Conservation (phyloP, 495 filamentous ascomycete genomes). For the Pseudomonodictys pantanalensis region DNA sequence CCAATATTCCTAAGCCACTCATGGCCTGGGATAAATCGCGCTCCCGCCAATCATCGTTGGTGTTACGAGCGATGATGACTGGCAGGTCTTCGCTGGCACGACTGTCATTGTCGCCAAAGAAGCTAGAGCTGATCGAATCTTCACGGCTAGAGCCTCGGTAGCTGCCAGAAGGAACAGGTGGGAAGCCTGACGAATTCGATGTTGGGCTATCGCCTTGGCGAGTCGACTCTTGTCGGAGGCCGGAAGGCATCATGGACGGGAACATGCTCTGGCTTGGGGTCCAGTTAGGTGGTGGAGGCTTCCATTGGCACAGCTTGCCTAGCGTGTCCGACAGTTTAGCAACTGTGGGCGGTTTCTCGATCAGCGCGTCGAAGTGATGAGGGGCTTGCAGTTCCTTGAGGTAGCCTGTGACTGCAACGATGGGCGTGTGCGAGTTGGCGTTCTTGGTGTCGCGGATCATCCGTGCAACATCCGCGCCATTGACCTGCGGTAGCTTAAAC, state of each 20-base stretch:
- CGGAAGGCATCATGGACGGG: slow-evolving; percentile 58
- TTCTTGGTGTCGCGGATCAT: slow-evolving; percentile 97
- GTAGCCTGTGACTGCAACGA: slow-evolving; percentile 96
- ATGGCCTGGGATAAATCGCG: slow-evolving; percentile 47
- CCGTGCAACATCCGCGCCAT: slow-evolving; percentile 88
- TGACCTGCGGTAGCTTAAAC: slow-evolving; percentile 89
- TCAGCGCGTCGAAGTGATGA: slow-evolving; percentile 89
- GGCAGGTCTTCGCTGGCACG: slow-evolving; percentile 75
- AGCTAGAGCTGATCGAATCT: slow-evolving; percentile 81
- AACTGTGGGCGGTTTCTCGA: slow-evolving; percentile 92
- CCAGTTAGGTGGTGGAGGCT: slow-evolving; percentile 59
- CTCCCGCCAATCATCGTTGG: slow-evolving; percentile 67
- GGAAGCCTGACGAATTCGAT: slow-evolving; percentile 75
- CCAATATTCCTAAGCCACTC: slow-evolving; percentile 69
- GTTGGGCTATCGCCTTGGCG: slow-evolving; percentile 78
- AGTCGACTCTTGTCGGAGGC: slow-evolving; percentile 58
- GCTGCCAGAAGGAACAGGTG: slow-evolving; percentile 64
- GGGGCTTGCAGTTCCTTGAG: slow-evolving; percentile 90
- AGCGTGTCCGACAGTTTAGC: slow-evolving; percentile 84
- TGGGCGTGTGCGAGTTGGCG: slow-evolving; percentile 87
- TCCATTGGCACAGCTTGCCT: slow-evolving; percentile 87
- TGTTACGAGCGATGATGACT: slow-evolving; percentile 66
- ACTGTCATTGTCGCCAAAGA: slow-evolving; percentile 80
- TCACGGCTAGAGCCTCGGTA: slow-evolving; percentile 74
- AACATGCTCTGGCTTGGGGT: slow-evolving; percentile 36